Percentiles rank a stretch among this genome's conserved stretches.
These are phyloP conservation scores for Rosa lucieae DNA, from an alignment of 306 rosid species.

Conservation along the genomic window DNA sequence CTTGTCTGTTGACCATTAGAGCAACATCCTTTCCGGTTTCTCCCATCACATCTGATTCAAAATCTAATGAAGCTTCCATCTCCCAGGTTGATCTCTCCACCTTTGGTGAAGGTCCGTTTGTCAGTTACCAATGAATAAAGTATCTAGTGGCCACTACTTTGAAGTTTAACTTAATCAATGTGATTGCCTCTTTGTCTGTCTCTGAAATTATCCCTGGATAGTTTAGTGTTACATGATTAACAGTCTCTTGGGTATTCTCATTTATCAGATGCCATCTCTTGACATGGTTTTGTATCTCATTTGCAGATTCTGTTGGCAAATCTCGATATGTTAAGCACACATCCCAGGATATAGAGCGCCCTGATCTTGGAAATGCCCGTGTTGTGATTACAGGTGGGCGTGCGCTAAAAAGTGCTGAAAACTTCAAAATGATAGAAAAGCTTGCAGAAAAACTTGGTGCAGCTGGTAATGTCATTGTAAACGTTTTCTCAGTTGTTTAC, in stretches of 20 bases:
- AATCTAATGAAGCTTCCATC: constrained; percentile 60
- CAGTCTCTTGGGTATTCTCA: constrained; percentile 14
- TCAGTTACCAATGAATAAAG: constrained; percentile 28
- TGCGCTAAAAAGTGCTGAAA: constrained; percentile 82
- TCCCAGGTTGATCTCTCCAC: constrained; percentile 94
- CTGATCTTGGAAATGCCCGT: constrained; percentile 92
- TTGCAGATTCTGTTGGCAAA: constrained; percentile 59
- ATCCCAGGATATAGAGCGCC: constrained; percentile 68
- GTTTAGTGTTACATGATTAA: constrained; percentile 24
- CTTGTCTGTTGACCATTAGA: constrained; percentile 83
- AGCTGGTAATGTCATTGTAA: constrained; percentile 57
- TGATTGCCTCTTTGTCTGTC: background rate
- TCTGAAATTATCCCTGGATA: constrained; percentile 12
- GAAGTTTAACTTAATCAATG: constrained; percentile 12
- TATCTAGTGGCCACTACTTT: constrained; percentile 9
- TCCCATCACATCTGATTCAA: constrained; percentile 42
- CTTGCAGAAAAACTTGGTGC: constrained; percentile 88
- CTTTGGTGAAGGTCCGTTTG: constrained; percentile 70
- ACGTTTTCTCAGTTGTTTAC: background rate
- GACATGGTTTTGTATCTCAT: background rate
- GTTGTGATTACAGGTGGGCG: constrained; percentile 88
- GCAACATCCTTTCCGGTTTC: constrained; percentile 75
- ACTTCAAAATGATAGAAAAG: constrained; percentile 88
- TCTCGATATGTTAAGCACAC: constrained; percentile 70
- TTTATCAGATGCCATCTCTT: constrained; percentile 12